Conservation (phyloP, 202 grass and related monocot species). For the Zizania palustris region DNA sequence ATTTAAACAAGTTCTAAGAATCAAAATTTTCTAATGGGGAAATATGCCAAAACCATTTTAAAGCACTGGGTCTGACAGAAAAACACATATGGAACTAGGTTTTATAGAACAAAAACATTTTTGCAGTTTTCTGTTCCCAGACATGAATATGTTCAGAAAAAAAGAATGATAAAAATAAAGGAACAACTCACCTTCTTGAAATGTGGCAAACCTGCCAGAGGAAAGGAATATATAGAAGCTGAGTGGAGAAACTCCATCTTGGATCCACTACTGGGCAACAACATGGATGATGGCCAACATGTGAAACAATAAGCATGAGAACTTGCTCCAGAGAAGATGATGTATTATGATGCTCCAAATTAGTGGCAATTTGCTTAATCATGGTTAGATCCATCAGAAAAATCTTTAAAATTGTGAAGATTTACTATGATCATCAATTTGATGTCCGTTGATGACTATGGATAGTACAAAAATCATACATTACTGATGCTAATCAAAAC, state of each 20-base stretch:
- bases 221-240: constrained; percentile 91
- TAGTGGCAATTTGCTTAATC: constrained; percentile 67
- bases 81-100: not conserved
- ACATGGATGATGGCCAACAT: constrained; percentile 63
- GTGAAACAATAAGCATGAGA: constrained; percentile 72
- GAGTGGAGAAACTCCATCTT: constrained; percentile 82
- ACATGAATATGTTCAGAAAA: constrained; percentile 21
- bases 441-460: constrained; percentile 1
- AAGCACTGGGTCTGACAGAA: not conserved
- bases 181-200: constrained; percentile 84
- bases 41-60: constrained; percentile 23
- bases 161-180: constrained; percentile 11
- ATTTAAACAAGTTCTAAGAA: constrained; percentile 24
- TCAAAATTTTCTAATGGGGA: not conserved
- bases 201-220: constrained; percentile 80
- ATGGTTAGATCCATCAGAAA: constrained; percentile 27
- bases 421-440: constrained; percentile 3
- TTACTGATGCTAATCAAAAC: constrained; percentile 32
- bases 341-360: constrained; percentile 45
- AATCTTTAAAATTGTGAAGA: constrained; percentile 21
- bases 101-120: constrained; percentile 18
- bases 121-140: constrained; percentile 21
- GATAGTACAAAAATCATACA: not conserved
- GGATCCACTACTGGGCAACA: constrained; percentile 60
- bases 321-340: constrained; percentile 78